phyloP scores from a whole-genome alignment of 2,329 filamentous ascomycete genomes.

The Penicillium italicum region DNA sequence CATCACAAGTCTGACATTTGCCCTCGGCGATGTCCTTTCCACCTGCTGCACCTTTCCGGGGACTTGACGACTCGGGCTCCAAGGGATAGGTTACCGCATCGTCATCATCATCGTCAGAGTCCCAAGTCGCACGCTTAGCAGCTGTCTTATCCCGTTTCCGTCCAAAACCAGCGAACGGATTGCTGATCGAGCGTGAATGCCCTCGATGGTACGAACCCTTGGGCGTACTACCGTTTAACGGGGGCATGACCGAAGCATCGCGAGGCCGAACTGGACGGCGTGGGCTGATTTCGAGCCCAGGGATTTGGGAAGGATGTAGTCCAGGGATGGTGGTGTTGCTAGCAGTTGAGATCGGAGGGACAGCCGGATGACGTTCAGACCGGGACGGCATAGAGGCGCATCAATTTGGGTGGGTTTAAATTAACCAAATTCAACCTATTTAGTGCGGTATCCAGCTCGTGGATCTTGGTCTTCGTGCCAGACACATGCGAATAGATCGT shows the following conservation, averaged over 20 bases:
- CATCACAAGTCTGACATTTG: slow-evolving; percentile 82
- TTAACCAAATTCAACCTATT: not conserved
- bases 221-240: slow-evolving; percentile 19
- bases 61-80: slow-evolving; percentile 36
- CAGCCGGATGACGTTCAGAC: slow-evolving; percentile 31
- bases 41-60: slow-evolving; percentile 38
- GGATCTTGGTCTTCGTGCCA: slow-evolving; percentile 12
- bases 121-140: slow-evolving; percentile 40
- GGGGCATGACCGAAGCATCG: slow-evolving; percentile 24
- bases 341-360: slow-evolving; percentile 26
- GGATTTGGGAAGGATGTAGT: slow-evolving; percentile 17
- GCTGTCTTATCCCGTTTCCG: slow-evolving; percentile 54
- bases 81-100: slow-evolving; percentile 29
- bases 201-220: slow-evolving; percentile 25
- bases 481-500: slow-evolving; percentile 16
- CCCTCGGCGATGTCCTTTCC: slow-evolving; percentile 64
- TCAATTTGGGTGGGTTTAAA: slow-evolving; percentile 7
- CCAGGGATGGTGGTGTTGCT: slow-evolving; percentile 15
- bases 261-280: slow-evolving; percentile 23
- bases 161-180: slow-evolving; percentile 61
- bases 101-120: slow-evolving; percentile 47
- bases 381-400: slow-evolving; percentile 40
- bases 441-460: slow-evolving; percentile 3
- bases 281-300: slow-evolving; percentile 18
- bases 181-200: slow-evolving; percentile 69